phyloP scores from a whole-genome alignment of 768 basidiomycete species.

The Mycena amicta region DNA sequence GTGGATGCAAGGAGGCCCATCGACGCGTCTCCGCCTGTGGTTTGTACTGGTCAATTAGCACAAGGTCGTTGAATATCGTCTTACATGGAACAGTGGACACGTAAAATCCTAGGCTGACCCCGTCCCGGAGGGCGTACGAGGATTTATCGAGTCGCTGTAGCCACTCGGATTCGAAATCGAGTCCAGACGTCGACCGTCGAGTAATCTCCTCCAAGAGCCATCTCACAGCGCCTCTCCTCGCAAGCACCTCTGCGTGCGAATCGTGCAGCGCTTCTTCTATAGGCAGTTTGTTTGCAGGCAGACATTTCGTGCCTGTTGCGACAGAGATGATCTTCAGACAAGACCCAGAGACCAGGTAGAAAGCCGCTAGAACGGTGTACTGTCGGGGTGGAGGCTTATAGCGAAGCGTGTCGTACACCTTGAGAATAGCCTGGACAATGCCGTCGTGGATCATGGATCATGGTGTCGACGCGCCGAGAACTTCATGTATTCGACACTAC shows the following conservation, averaged over 20 bases:
- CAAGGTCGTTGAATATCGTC: no score
- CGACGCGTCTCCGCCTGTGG: constrained; percentile 91
- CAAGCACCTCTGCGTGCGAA: constrained; percentile 91
- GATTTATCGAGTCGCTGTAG: constrained; percentile 42
- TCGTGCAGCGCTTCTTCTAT: constrained; percentile 77
- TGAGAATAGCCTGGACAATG: constrained; percentile 37
- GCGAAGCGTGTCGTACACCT: constrained; percentile 45
- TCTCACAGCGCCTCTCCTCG: constrained; percentile 71
- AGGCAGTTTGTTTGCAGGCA: constrained; percentile 66
- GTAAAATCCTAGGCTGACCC: constrained; percentile 66
- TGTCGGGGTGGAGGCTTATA: constrained; percentile 57
- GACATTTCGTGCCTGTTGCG: constrained; percentile 84
- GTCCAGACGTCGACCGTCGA: constrained; percentile 32
- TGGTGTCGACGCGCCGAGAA: no score
- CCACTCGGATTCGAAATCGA: constrained; percentile 49
- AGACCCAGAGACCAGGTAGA: constrained; percentile 39
- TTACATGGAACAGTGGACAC: constrained; percentile 63
- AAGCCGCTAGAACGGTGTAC: constrained; percentile 67
- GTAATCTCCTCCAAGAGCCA: constrained; percentile 80
- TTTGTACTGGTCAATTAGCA: no score
- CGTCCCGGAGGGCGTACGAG: constrained; percentile 38
- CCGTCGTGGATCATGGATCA: no score
- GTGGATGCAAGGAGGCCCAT: constrained; percentile 71
- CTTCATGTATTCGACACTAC: constrained; percentile 2
- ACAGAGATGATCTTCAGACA: constrained; percentile 63